These are phyloP conservation scores for Didymella lethalis DNA, from an alignment of 2,329 filamentous ascomycete genomes.

Conservation along the genomic window DNA sequence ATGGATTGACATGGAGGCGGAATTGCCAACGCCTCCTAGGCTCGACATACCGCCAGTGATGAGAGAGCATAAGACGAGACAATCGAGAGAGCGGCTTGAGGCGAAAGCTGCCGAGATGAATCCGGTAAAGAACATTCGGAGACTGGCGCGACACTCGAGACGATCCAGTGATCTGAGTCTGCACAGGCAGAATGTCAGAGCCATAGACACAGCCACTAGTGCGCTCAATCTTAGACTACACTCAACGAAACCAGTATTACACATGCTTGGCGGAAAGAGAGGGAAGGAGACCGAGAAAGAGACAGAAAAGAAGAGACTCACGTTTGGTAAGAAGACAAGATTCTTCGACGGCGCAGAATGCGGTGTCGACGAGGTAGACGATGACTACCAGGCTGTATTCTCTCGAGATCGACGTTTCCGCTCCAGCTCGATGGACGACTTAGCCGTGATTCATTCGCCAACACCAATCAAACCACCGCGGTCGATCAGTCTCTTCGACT, in stretches of 20 bases:
- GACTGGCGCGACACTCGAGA: neutral
- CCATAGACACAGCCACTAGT: neutral
- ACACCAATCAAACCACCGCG: neutral
- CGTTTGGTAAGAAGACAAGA: neutral
- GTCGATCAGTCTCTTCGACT: neutral
- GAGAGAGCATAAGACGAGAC: neutral
- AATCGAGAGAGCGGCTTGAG: neutral
- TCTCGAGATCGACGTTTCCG: neutral
- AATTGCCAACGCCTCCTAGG: neutral
- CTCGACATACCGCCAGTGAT: neutral
- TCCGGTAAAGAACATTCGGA: slow-evolving; percentile 8
- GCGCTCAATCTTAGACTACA: neutral
- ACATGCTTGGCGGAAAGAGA: neutral
- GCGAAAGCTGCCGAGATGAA: slow-evolving; percentile 7
- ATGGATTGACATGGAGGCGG: slow-evolving; percentile 11
- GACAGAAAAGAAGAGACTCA: neutral
- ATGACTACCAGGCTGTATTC: neutral
- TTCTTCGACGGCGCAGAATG: slow-evolving; percentile 8
- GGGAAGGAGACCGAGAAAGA: neutral
- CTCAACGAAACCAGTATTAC: neutral
- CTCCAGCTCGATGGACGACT: neutral
- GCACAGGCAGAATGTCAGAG: neutral
- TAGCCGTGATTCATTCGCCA: neutral
- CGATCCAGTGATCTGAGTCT: neutral
- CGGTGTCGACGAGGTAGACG: neutral